Base-by-base conservation (phyloP, 2,329 filamentous ascomycete species). In the Penicillium sp. region DNA sequence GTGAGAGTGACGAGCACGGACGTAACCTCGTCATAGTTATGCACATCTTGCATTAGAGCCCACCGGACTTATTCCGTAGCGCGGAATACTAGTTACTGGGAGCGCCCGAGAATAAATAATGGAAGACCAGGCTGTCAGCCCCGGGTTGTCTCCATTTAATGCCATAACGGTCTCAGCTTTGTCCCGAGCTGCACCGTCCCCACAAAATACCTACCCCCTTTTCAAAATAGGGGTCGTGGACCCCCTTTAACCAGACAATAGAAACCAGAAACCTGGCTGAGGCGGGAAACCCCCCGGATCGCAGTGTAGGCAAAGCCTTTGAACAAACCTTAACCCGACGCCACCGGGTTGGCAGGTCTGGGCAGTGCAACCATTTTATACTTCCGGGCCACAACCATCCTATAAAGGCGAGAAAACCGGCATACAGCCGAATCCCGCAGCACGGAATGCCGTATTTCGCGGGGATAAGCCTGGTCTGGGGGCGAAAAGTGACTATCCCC, bases 361-460 rank as follows among this genome's bases (percentile, higher is more conserved):
- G 46, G 38, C 38, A 40, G 8, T 42, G 31, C 14, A 49, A 44
- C 24, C 14, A 27, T 48, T 22, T 43, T 48, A 48, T 44, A 49
- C 16, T 11, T 38, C n/a, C 22, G 10, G n/a, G 4, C 44, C 31
- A 13, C 22, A 14, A 4, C 9, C 24, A 16, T 28, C 16, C 3
- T 5, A 38, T 27, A n/a, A 30, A 30, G 24, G 38, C 46, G 40
- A 24, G n/a, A 40, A 27, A 49, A 10, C 11, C 16, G 5, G 16
- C 13, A 49, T 44, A 24, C 25, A 44, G 31, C 46, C 46, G 46
- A 44, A 5, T 36, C 2, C 2, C 4, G 28, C 10, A 16, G 3
- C 46, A 31, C 46, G 40, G 40, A 10, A 3, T 6, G 14, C 16
- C 31, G 13, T 9, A 16, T 30, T 38, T 31, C 13, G 22, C 40